A percentile compares a stretch with the other conserved stretches of the same genome.
Evolutionary conservation across 2,329 filamentous ascomycete genomes (phyloP).

Genomic region (Diaporthe eres): DNA sequence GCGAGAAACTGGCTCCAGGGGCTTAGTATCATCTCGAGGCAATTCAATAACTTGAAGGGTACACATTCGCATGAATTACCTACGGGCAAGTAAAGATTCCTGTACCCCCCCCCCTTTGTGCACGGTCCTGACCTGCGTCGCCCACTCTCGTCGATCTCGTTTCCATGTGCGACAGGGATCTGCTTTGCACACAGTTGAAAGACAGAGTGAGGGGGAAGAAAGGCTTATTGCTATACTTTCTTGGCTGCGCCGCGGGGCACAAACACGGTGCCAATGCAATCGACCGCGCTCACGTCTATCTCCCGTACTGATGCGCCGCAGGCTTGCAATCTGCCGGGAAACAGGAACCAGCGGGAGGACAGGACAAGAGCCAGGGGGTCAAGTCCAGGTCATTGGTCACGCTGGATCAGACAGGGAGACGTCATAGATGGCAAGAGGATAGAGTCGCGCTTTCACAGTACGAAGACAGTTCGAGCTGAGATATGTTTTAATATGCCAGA

Average conservation of each 20-base stretch:
- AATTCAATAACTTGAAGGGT: too few relatives aligned
- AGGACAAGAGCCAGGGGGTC: background rate
- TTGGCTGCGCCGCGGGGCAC: conserved; percentile 11
- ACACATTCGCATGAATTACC: too few relatives aligned
- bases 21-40: too few relatives aligned
- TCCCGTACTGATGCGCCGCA: background rate
- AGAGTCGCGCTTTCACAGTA: background rate
- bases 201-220: background rate
- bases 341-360: background rate
- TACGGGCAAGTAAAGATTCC: too few relatives aligned
- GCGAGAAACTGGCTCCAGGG: too few relatives aligned
- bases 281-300: background rate
- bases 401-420: background rate
- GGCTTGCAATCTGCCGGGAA: background rate
- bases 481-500: background rate
- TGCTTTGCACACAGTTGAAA: background rate
- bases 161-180: background rate
- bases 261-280: background rate
- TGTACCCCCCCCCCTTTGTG: too few relatives aligned
- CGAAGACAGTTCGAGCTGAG: background rate
- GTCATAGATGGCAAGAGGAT: background rate
- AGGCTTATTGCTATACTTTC: background rate
- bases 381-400: background rate
- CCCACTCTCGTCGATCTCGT: background rate
- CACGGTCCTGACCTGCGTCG: too few relatives aligned